A percentile compares a stretch with the other conserved stretches of the same genome.
phyloP scores from a whole-genome alignment of 352 stramenopile genomes.

The Peronospora farinosa region DNA sequence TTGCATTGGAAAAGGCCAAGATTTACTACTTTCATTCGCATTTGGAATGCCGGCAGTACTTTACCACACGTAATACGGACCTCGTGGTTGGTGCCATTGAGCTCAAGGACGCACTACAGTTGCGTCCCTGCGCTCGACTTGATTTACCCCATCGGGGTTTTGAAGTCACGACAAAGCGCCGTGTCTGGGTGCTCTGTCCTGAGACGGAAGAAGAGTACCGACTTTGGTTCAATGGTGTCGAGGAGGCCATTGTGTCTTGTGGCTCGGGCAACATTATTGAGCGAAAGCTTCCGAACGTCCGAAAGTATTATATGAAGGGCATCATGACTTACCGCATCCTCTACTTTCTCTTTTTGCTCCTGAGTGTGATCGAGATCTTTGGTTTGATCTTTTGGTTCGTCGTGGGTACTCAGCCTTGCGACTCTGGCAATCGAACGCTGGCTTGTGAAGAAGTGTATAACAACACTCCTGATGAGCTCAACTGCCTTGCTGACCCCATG shows the following conservation, averaged over 20 bases:
- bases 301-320: conserved; percentile 87
- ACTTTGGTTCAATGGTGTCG: conserved; percentile 80
- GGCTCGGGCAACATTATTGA: conserved; percentile 83
- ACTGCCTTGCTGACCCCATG: conserved; percentile 43
- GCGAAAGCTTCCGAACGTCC: conserved; percentile 80
- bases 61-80: conserved; percentile 77
- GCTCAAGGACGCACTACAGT: conserved; percentile 79
- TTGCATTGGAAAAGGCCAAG: conserved; percentile 82
- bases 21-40: conserved; percentile 88
- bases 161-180: conserved; percentile 72
- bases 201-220: conserved; percentile 80
- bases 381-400: conserved; percentile 78
- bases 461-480: conserved; percentile 55
- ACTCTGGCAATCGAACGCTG: conserved; percentile 40
- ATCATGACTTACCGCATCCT: conserved; percentile 67
- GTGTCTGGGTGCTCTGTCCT: conserved; percentile 81
- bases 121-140: conserved; percentile 67
- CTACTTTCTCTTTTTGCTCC: conserved; percentile 74
- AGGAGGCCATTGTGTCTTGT: conserved; percentile 62
- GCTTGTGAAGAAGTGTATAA: conserved; percentile 54
- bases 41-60: conserved; percentile 81
- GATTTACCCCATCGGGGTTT: conserved; percentile 79
- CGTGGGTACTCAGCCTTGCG: conserved; percentile 68
- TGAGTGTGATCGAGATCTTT: conserved; percentile 62
- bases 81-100: conserved; percentile 77